These are phyloP conservation scores for Cryptococcus depauperatus DNA, from an alignment of 1,284 basidiomycete species.

Conservation along the genomic window DNA sequence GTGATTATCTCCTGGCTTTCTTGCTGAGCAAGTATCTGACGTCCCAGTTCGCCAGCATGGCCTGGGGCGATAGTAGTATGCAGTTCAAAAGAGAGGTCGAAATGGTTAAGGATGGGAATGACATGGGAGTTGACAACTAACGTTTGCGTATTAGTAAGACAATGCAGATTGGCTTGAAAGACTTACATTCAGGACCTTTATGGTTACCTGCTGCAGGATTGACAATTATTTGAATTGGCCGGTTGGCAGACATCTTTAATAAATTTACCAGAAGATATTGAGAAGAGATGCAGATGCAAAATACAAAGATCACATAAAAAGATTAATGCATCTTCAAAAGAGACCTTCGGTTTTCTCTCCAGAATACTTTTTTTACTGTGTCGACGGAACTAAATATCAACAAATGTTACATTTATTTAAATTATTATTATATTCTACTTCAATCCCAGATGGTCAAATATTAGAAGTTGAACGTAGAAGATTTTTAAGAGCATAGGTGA, in stretches of 20 bases:
- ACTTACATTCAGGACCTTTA: slow-evolving; percentile 27
- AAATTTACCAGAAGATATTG: neutral
- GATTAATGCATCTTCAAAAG: too few species aligned
- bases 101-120: slow-evolving; percentile 55
- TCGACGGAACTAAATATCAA: too few species aligned
- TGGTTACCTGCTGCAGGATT: slow-evolving; percentile 33
- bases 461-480: too few species aligned
- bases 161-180: neutral
- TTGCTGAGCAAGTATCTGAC: slow-evolving; percentile 43
- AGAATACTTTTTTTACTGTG: too few species aligned
- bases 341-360: too few species aligned
- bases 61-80: slow-evolving; percentile 51
- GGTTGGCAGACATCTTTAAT: neutral
- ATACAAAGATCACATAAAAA: too few species aligned
- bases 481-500: too few species aligned
- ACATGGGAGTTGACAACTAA: slow-evolving; percentile 46
- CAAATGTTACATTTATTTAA: too few species aligned
- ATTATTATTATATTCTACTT: too few species aligned
- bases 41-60: slow-evolving; percentile 56
- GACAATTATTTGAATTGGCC: slow-evolving; percentile 23
- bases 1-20: slow-evolving; percentile 1
- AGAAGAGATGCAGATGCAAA: neutral
- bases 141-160: neutral
- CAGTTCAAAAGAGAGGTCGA: slow-evolving; percentile 38
- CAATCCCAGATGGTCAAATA: too few species aligned